Evolutionary conservation across 2,329 filamentous ascomycete species (phyloP).

Genomic region (Nectriaceae sp.): DNA sequence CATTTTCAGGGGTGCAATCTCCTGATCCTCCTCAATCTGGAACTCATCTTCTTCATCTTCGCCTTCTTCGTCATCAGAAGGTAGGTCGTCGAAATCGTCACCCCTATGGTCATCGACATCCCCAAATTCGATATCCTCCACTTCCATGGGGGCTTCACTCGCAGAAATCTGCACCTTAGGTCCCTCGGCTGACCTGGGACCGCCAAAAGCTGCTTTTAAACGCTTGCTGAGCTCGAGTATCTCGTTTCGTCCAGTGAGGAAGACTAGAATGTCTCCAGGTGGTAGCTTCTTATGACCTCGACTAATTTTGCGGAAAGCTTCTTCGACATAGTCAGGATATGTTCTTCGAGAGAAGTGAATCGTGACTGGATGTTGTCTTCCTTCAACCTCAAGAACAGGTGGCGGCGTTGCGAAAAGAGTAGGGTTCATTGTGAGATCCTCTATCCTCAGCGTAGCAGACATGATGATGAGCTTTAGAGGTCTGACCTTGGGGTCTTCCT

Average conservation of each 20-base stretch:
- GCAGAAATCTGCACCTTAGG: conserved; percentile 75
- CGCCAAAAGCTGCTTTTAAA: conserved; percentile 68
- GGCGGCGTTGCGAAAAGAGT: conserved; percentile 77
- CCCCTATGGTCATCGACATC: conserved; percentile 64
- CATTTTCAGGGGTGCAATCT: conserved; percentile 67
- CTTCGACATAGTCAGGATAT: conserved; percentile 84
- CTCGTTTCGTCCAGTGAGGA: conserved; percentile 91
- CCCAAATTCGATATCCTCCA: conserved; percentile 85
- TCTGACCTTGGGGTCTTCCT: conserved; percentile 69
- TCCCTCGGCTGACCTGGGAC: conserved; percentile 56
- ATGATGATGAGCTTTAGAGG: conserved; percentile 95
- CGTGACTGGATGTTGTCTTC: conserved; percentile 87
- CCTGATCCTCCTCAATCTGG: conserved; percentile 64
- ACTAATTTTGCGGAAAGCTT: conserved; percentile 84
- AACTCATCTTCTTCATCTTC: conserved; percentile 66
- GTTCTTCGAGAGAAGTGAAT: conserved; percentile 86
- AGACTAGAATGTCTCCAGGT: conserved; percentile 87
- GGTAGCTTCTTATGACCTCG: conserved; percentile 89
- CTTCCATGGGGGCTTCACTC: conserved; percentile 76
- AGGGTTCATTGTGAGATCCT: conserved; percentile 84
- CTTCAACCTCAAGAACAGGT: conserved; percentile 86
- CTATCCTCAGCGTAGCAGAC: conserved; percentile 91
- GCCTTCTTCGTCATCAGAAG: conserved; percentile 60
- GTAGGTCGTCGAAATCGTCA: conserved; percentile 60
- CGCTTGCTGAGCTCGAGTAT: conserved; percentile 81